A percentile compares a stretch with the other conserved stretches of the same genome.
Evolutionary conservation across 163 green algal genomes (phyloP).

Genomic region (Smithsoniella earleae): DNA sequence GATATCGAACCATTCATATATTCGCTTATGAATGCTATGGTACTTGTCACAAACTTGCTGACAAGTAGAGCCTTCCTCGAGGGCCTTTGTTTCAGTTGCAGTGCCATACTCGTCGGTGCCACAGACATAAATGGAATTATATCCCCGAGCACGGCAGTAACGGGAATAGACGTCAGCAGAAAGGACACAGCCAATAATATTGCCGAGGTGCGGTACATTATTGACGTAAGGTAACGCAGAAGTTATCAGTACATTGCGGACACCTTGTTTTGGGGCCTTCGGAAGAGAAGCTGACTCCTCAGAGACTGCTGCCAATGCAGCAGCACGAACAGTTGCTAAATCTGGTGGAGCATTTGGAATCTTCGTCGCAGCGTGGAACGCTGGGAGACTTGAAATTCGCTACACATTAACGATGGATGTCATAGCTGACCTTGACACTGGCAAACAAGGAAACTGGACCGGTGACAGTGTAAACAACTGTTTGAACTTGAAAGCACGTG

Average conservation of each 20-base stretch:
- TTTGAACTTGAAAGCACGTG: no score
- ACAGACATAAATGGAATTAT: slow-evolving; percentile 94
- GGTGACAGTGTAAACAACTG: not conserved
- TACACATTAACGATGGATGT: not conserved
- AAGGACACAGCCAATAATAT: slow-evolving; percentile 98
- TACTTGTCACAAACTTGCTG: slow-evolving; percentile 97
- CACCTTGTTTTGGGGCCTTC: slow-evolving; percentile 31
- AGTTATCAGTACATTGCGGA: slow-evolving; percentile 79
- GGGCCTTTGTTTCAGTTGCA: slow-evolving; percentile 95
- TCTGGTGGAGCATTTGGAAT: slow-evolving; percentile 1
- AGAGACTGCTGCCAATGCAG: not conserved
- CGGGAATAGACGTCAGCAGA: slow-evolving; percentile 88
- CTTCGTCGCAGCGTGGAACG: not conserved
- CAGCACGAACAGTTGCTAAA: not conserved
- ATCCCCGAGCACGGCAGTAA: slow-evolving; percentile 71
- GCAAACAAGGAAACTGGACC: not conserved
- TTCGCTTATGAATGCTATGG: slow-evolving; percentile 80
- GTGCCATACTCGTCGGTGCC: slow-evolving; percentile 98
- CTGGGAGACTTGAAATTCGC: not conserved
- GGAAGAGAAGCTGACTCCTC: not conserved
- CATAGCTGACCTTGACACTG: not conserved
- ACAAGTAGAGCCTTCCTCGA: slow-evolving; percentile 86
- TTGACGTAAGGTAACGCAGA: slow-evolving; percentile 95
- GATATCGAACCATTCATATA: slow-evolving; percentile 97
- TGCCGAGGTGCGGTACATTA: slow-evolving; percentile 96